Evolutionary conservation across 805 yeast species (phyloP), one percentile per base, ranked within the genome.

Genomic region (Millerozyma acaciae): DNA sequence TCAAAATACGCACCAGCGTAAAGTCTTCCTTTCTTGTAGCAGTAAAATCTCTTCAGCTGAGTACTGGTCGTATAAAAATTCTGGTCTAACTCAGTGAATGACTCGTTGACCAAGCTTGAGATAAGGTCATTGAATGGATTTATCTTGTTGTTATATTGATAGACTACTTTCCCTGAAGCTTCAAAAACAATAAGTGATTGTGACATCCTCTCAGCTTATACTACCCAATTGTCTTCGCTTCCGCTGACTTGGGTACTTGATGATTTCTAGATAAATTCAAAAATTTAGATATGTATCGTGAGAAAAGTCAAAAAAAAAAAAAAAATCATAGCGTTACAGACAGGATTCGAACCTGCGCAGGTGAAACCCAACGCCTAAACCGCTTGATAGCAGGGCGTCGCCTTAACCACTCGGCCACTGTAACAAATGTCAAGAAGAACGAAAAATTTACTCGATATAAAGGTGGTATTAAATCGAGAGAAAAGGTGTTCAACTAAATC

Each of bases 291-390:
- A n/a, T n/a, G n/a, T n/a, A n/a, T n/a, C n/a, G n/a, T n/a, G n/a
- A n/a, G n/a, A n/a, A n/a, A n/a, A n/a, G n/a, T n/a, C n/a, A n/a
- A n/a, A n/a, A n/a, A n/a, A n/a, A n/a, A n/a, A n/a, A n/a, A 33
- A 59, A 73, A 75, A 75, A 68, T 75, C 67, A 66, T 60, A 56
- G 48, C 95, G 96, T 84, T 84, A 86, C 94, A 83, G 94, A 85
- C 95, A 86, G 94, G 96, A 86, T 86, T 86, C 96, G 96, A 86
- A 86, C 96, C 94, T 86, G 95, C 95, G 96, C 60, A 63, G 66
- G 70, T 57, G 65, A 53, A 55, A 55, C 70, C 66, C 72, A 65
- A 64, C 65, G 58, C 68, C 68, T 62, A 35, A 32, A 39, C 66
- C 36, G 46, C 60, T 44, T 7, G 42, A 68, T 78, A 80, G 87